A percentile compares a stretch with the other conserved stretches of the same genome.
Evolutionary conservation across 768 basidiomycete genomes (phyloP).

Genomic region (Suillus plorans): DNA sequence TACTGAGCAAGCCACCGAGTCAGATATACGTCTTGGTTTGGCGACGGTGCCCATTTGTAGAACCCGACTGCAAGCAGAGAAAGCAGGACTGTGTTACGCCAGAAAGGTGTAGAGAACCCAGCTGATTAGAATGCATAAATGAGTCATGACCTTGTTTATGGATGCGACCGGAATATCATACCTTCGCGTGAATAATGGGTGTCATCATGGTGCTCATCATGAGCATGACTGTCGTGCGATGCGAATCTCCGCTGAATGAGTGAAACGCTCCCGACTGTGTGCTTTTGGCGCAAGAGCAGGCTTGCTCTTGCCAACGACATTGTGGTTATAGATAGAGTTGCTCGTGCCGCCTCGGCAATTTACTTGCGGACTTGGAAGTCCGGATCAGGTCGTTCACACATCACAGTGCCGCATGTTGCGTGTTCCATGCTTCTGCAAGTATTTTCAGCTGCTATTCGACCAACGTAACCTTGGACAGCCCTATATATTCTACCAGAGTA

Average conservation of each 20-base stretch:
- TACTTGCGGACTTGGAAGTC: conserved; percentile 11
- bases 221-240: conserved; percentile 42
- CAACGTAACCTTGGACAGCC: neutral
- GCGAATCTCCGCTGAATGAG: conserved; percentile 42
- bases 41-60: conserved; percentile 69
- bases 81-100: conserved; percentile 61
- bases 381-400: neutral
- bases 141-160: neutral
- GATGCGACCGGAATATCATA: conserved; percentile 27
- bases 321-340: conserved; percentile 13
- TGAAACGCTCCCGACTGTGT: conserved; percentile 20
- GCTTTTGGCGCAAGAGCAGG: conserved; percentile 35
- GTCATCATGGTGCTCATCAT: conserved; percentile 37
- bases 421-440: neutral
- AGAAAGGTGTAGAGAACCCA: conserved; percentile 65
- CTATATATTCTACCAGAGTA: neutral
- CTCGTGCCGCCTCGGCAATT: conserved; percentile 7
- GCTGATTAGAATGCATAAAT: conserved; percentile 25
- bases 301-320: conserved; percentile 48
- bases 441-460: neutral
- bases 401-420: neutral
- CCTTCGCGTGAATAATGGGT: conserved; percentile 61
- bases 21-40: conserved; percentile 59
- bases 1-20: conserved; percentile 67
- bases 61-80: conserved; percentile 50